These are phyloP conservation scores for Candida xyloterini DNA, from an alignment of 805 yeast species.

Conservation along the genomic window DNA sequence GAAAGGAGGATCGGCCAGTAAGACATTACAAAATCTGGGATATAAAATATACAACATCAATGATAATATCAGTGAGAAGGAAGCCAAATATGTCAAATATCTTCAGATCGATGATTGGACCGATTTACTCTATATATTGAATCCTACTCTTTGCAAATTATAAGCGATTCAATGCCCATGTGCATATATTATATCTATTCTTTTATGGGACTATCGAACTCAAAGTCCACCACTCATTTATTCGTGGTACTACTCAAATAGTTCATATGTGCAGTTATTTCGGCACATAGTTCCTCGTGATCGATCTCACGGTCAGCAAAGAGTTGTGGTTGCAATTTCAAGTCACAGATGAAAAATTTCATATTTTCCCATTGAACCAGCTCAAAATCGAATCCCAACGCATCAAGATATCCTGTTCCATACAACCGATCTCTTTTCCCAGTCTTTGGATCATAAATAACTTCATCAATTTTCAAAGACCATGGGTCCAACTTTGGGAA, in stretches of 20 bases:
- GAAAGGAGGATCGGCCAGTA: conserved; percentile 36
- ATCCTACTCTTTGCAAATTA: conserved; percentile 11
- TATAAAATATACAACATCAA: conserved; percentile 21
- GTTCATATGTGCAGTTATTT: conserved; percentile 44
- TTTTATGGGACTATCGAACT: background rate
- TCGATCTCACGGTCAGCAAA: conserved; percentile 38
- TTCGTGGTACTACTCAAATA: conserved; percentile 32
- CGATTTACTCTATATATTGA: conserved; percentile 15
- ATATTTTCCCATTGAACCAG: conserved; percentile 56
- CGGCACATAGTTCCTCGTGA: conserved; percentile 44
- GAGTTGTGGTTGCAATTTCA: conserved; percentile 42
- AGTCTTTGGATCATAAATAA: conserved; percentile 37
- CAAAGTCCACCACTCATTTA: background rate
- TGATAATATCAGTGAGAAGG: conserved; percentile 11
- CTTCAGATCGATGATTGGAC: conserved; percentile 22
- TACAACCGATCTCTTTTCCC: conserved; percentile 54
- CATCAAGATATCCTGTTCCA: conserved; percentile 52
- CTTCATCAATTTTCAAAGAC: conserved; percentile 41
- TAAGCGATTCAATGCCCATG: background rate
- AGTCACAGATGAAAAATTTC: conserved; percentile 52
- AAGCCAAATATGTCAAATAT: conserved; percentile 14
- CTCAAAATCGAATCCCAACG: conserved; percentile 57
- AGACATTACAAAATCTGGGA: conserved; percentile 25
- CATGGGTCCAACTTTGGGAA: conserved; percentile 67
- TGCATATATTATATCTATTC: conserved; percentile 1